Percentiles rank a stretch among this genome's conserved stretches.
phyloP scores from a whole-genome alignment of 208 protist species.

The Acanthamoeba divionensis region DNA sequence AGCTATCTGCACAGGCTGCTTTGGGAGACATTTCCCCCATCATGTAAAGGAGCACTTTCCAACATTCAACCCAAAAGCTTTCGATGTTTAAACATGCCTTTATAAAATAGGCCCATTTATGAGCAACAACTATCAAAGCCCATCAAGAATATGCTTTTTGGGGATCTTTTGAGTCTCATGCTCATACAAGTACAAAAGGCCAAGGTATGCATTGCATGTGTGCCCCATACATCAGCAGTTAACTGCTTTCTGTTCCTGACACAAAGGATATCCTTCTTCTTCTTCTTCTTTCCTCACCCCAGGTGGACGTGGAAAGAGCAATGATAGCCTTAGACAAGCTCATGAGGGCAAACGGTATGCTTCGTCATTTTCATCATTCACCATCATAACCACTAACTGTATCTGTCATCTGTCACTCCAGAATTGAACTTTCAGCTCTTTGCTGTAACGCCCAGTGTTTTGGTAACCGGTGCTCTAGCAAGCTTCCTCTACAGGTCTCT shows the following conservation, averaged over 20 bases:
- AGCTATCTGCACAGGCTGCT: background rate
- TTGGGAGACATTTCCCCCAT: background rate
- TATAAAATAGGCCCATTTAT: constrained; percentile 7
- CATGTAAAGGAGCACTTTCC: too few relatives aligned
- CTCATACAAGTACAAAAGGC: constrained; percentile 24
- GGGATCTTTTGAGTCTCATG: background rate
- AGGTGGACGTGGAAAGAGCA: background rate
- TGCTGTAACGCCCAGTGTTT: background rate
- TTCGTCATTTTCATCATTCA: too few relatives aligned
- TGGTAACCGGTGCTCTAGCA: background rate
- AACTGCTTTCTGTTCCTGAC: background rate
- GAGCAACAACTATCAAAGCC: background rate
- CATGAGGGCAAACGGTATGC: constrained; percentile 16
- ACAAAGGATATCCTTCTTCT: background rate
- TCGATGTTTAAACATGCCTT: too few relatives aligned
- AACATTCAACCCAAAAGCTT: too few relatives aligned
- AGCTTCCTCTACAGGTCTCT: background rate
- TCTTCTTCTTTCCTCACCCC: too few relatives aligned
- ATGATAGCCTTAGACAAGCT: constrained; percentile 25
- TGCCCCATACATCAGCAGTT: too few relatives aligned
- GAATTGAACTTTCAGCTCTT: constrained; percentile 15
- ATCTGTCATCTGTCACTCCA: background rate
- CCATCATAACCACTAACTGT: too few relatives aligned
- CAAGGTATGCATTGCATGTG: background rate
- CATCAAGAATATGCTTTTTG: constrained; percentile 13